These are phyloP conservation scores for Pelargonium citronellum DNA, from an alignment of 441 rosid species.

Conservation along the genomic window DNA sequence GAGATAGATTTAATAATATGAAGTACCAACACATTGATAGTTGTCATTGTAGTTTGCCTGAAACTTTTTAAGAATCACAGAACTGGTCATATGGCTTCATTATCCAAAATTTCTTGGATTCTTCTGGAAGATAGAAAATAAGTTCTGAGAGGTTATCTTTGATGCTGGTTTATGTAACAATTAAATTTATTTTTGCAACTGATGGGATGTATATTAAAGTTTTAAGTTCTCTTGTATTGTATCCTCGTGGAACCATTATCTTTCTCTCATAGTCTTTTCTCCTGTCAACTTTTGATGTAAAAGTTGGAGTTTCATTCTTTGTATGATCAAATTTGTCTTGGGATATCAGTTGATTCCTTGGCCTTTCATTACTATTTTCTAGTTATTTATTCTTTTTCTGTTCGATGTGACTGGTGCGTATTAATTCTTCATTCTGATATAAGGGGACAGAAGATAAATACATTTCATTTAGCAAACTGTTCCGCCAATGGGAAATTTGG, in stretches of 20 bases:
- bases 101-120: conserved; percentile 34
- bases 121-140: conserved; percentile 39
- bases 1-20: conserved; percentile 52
- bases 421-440: too few species aligned
- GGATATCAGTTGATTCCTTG: neutral
- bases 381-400: too few species aligned
- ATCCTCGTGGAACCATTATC: conserved; percentile 19
- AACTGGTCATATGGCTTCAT: conserved; percentile 34
- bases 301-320: neutral
- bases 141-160: conserved; percentile 34
- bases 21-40: conserved; percentile 48
- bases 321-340: neutral
- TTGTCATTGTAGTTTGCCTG: conserved; percentile 34
- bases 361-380: neutral
- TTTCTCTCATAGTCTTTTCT: conserved; percentile 13
- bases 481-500: too few species aligned
- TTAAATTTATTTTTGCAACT: conserved; percentile 38
- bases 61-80: conserved; percentile 29
- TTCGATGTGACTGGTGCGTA: too few species aligned
- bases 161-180: conserved; percentile 41
- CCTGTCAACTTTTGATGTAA: too few species aligned
- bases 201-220: conserved; percentile 30
- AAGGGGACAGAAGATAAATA: too few species aligned
- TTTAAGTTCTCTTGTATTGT: conserved; percentile 25
- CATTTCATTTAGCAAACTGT: too few species aligned